Base-by-base conservation (phyloP, 1,139 yeast genomes). In the Saccharomycopsis hybrid region DNA sequence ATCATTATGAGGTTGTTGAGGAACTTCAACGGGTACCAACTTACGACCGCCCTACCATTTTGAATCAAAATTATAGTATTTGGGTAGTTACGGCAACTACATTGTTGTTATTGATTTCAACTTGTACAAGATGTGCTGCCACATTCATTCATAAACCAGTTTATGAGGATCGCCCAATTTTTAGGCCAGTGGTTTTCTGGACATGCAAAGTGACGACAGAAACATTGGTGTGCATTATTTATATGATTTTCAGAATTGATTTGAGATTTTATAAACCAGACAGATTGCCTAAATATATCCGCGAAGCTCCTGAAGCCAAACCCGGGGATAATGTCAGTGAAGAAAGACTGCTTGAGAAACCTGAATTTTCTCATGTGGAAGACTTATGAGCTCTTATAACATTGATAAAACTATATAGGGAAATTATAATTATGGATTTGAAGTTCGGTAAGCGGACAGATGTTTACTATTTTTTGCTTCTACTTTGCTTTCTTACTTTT, bases 261-360 rank as follows among this genome's bases (percentile, higher is more conserved):
- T 72, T 85, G 59, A 73, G 94, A 61, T 85, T 85, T 67, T 85
- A 85, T 71, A 79, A 87, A 64, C 92, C 92, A 28, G 92, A 83
- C 18, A 13, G 28, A 7, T 40, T 40, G 43, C 18, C 18, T 18
- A 18, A 18, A 18, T 18, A 18, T 18, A 18, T 18, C 18, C 18
- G 18, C 18, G 18, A 18, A 18, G 18, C 18, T 18, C 18, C 18
- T 18, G 18, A 18, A 18, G 18, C 18, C 18, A 18, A 18, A 18
- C 18, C 18, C 18, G 18, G 18, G 18, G 18, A 18, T 18, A 18
- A 18, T 18, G 18, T 18, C 18, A 18, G 18, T 18, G 18, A 18
- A 18, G 18, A 18, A 18, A 18, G 18, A 18, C 18, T 18, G 18
- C 18, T 18, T 18, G 18, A 18, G 18, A 18, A 18, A 18, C 18